These are phyloP conservation scores for Ophiostoma montium DNA, from an alignment of 2,329 filamentous ascomycete genomes.

Conservation along the genomic window DNA sequence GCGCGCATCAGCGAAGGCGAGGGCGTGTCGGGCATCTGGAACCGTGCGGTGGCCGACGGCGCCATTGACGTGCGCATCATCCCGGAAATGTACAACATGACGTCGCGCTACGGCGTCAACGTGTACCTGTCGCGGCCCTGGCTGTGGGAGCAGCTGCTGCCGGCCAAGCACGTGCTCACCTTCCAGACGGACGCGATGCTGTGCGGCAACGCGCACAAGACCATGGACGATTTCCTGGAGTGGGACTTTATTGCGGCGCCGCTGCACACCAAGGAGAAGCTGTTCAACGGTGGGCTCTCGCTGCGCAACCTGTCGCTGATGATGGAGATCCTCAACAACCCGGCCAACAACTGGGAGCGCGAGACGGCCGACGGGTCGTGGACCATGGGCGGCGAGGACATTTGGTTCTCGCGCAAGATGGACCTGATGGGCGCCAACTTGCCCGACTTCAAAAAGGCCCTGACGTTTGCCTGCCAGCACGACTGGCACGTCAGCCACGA, in stretches of 20 bases:
- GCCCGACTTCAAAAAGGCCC: slow-evolving; percentile 10
- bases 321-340: slow-evolving; percentile 28
- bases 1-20: slow-evolving; percentile 6
- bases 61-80: slow-evolving; percentile 26
- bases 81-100: slow-evolving; percentile 22
- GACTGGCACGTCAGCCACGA: slow-evolving; percentile 12
- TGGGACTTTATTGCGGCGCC: slow-evolving; percentile 25
- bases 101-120: slow-evolving; percentile 22
- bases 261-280: slow-evolving; percentile 13
- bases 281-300: slow-evolving; percentile 24
- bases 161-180: slow-evolving; percentile 21
- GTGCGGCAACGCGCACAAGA: slow-evolving; percentile 18
- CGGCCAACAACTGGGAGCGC: slow-evolving; percentile 20
- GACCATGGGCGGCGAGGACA: slow-evolving; percentile 16
- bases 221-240: slow-evolving; percentile 22
- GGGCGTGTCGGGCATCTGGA: slow-evolving; percentile 20
- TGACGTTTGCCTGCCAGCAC: slow-evolving; percentile 15
- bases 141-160: slow-evolving; percentile 24
- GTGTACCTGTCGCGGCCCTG: slow-evolving; percentile 22
- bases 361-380: slow-evolving; percentile 21
- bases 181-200: slow-evolving; percentile 27
- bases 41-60: slow-evolving; percentile 21
- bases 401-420: slow-evolving; percentile 17
- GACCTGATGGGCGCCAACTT: slow-evolving; percentile 11
- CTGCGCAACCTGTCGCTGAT: slow-evolving; percentile 23